Conservation (phyloP, 805 yeast genomes). For the Crinitomyces ghanaensis region DNA sequence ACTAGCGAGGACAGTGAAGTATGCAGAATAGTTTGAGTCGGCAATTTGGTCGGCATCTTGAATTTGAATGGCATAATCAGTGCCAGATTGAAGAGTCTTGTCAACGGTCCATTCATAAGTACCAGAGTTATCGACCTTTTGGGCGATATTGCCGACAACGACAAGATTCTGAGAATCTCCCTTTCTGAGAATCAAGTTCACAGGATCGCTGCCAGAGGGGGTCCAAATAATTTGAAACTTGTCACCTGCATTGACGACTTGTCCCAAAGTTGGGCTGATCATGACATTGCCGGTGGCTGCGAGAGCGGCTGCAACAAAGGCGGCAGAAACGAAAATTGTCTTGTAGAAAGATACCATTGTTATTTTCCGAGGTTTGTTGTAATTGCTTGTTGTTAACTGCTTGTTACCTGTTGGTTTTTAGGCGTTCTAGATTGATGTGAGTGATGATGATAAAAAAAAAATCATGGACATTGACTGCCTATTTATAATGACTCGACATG, state of each 20-base stretch:
- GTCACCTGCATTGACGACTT: constrained; percentile 20
- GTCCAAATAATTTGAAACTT: constrained; percentile 22
- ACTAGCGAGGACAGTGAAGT: constrained; percentile 17
- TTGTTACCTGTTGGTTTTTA: too few species aligned
- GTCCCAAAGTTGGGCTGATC: constrained; percentile 18
- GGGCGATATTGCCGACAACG: constrained; percentile 19
- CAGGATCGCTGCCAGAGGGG: constrained; percentile 16
- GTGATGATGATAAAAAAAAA: too few species aligned
- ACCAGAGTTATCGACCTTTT: constrained; percentile 21
- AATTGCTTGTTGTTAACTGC: too few species aligned
- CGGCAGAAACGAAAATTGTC: too few species aligned
- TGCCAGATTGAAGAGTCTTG: constrained; percentile 9
- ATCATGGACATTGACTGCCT: too few species aligned
- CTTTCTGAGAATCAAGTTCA: constrained; percentile 19
- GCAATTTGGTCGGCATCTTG: constrained; percentile 13
- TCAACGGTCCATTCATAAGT: constrained; percentile 21
- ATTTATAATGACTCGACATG: too few species aligned
- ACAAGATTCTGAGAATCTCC: constrained; percentile 21
- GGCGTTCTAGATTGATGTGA: too few species aligned
- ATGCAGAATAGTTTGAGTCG: constrained; percentile 18
- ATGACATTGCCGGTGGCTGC: constrained; percentile 17
- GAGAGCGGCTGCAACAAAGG: constrained; percentile 10
- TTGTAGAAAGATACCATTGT: too few species aligned
- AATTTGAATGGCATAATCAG: constrained; percentile 21
- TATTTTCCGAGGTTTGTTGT: too few species aligned